A percentile compares a stretch with the other conserved stretches of the same genome.
Evolutionary conservation across 140 eudicot species (phyloP).

Genomic region (Oenanthe javanica): DNA sequence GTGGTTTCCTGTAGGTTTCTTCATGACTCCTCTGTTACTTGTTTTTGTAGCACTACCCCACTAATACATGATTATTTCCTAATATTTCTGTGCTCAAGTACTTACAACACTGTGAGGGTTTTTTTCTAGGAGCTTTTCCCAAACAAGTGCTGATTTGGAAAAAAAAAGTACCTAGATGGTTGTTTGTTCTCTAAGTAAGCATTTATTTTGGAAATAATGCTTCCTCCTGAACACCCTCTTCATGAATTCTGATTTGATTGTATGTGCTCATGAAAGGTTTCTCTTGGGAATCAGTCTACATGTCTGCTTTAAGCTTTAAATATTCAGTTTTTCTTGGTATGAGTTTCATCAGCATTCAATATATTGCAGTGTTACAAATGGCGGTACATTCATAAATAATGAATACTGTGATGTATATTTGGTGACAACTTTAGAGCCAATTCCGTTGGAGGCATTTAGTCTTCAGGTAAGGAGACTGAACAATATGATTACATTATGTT

Average conservation of each 20-base stretch:
- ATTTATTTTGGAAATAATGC: too few relatives aligned
- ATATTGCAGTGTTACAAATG: constrained; percentile 68
- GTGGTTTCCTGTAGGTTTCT: not conserved
- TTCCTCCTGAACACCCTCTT: too few relatives aligned
- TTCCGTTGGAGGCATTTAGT: constrained; percentile 90
- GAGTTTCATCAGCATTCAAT: not conserved
- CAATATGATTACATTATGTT: not conserved
- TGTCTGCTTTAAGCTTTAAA: too few relatives aligned
- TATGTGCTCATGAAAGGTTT: too few relatives aligned
- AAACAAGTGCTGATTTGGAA: not conserved
- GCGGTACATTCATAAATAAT: constrained; percentile 75
- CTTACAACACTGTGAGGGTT: not conserved
- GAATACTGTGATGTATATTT: constrained; percentile 89
- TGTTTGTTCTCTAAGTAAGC: too few relatives aligned
- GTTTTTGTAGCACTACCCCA: too few relatives aligned
- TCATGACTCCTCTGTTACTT: not conserved
- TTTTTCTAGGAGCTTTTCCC: not conserved
- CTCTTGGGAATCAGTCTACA: too few relatives aligned
- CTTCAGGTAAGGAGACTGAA: constrained; percentile 66
- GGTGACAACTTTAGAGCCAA: constrained; percentile 77
- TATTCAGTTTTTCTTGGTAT: not conserved
- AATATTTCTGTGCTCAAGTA: not conserved
- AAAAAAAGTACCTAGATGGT: too few relatives aligned
- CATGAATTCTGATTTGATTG: too few relatives aligned
- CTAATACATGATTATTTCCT: not conserved